A percentile compares a stretch with the other conserved stretches of the same genome.
These are phyloP conservation scores for Teratosphaeriaceae sp. DNA, from an alignment of 2,329 filamentous ascomycete species.

Conservation along the genomic window DNA sequence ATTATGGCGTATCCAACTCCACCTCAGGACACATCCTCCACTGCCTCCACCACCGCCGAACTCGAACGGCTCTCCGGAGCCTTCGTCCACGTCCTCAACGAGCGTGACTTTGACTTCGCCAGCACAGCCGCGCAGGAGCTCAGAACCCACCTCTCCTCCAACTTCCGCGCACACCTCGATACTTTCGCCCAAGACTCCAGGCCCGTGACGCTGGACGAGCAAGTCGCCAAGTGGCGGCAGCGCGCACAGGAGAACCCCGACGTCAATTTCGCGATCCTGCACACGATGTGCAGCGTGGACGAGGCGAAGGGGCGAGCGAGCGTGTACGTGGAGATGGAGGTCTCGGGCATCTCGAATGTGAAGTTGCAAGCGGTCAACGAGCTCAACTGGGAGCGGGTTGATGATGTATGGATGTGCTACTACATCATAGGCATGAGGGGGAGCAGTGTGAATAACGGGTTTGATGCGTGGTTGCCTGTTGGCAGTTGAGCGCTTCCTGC, in stretches of 20 bases:
- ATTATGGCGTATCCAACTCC: background rate
- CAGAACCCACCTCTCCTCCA: slow-evolving; percentile 7
- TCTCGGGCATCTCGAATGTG: slow-evolving; percentile 9
- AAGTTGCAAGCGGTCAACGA: slow-evolving; percentile 13
- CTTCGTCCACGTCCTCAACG: slow-evolving; percentile 12
- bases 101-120: slow-evolving; percentile 11
- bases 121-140: slow-evolving; percentile 9
- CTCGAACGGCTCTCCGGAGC: slow-evolving; percentile 10
- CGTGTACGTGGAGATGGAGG: slow-evolving; percentile 12
- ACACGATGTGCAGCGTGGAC: slow-evolving; percentile 7
- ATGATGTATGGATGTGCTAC: slow-evolving; percentile 12
- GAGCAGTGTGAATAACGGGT: too few relatives aligned
- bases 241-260: slow-evolving; percentile 9
- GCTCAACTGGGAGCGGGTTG: slow-evolving; percentile 9
- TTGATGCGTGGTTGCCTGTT: too few relatives aligned
- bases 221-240: slow-evolving; percentile 9
- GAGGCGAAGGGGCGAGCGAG: slow-evolving; percentile 8
- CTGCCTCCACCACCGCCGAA: background rate
- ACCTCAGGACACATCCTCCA: background rate
- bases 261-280: slow-evolving; percentile 10
- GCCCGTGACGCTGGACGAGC: slow-evolving; percentile 8
- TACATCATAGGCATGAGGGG: slow-evolving; percentile 10
- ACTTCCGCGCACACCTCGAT: slow-evolving; percentile 11
- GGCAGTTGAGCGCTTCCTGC: too few relatives aligned
- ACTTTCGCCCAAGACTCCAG: slow-evolving; percentile 2